These are phyloP conservation scores for Calonectria henricotiae DNA, from an alignment of 2,329 filamentous ascomycete genomes.

Conservation along the genomic window DNA sequence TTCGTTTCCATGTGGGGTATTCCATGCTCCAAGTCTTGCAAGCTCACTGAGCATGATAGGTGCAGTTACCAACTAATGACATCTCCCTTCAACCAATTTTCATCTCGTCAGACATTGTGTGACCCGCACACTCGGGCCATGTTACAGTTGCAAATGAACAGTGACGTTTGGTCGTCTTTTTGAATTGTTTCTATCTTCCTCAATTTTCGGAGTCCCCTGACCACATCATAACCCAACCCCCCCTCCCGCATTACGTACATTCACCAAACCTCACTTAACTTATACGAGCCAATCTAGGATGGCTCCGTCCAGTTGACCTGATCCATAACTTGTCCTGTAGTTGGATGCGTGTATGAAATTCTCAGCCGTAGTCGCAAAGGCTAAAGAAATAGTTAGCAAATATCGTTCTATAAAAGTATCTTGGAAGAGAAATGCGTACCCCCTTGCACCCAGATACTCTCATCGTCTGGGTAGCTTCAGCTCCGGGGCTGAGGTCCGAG, in stretches of 20 bases:
- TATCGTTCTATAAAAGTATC: background rate
- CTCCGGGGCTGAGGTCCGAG: slow-evolving; percentile 81
- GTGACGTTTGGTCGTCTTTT: slow-evolving; percentile 49
- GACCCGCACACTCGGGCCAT: no score
- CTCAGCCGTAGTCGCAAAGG: slow-evolving; percentile 88
- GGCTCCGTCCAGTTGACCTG: slow-evolving; percentile 98
- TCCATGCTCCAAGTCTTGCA: background rate
- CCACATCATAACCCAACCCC: slow-evolving; percentile 32
- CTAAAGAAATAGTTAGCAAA: slow-evolving; percentile 64
- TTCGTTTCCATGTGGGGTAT: slow-evolving; percentile 21
- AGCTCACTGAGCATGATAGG: background rate
- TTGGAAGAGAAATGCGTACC: slow-evolving; percentile 75
- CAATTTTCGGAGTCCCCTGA: slow-evolving; percentile 38
- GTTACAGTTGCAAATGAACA: slow-evolving; percentile 26
- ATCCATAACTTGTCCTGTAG: slow-evolving; percentile 82
- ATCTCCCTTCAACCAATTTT: background rate
- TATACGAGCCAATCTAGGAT: slow-evolving; percentile 54
- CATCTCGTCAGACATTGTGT: background rate
- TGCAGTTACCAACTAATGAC: background rate
- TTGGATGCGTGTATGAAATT: slow-evolving; percentile 83
- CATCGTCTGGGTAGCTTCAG: slow-evolving; percentile 93
- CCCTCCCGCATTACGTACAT: slow-evolving; percentile 34
- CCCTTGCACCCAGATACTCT: slow-evolving; percentile 88
- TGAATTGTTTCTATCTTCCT: slow-evolving; percentile 49
- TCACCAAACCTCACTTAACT: slow-evolving; percentile 20